Percentiles rank a stretch among this genome's conserved stretches.
Evolutionary conservation across 257 asterid species (phyloP).

Genomic region (Galeopsis tetrahit): DNA sequence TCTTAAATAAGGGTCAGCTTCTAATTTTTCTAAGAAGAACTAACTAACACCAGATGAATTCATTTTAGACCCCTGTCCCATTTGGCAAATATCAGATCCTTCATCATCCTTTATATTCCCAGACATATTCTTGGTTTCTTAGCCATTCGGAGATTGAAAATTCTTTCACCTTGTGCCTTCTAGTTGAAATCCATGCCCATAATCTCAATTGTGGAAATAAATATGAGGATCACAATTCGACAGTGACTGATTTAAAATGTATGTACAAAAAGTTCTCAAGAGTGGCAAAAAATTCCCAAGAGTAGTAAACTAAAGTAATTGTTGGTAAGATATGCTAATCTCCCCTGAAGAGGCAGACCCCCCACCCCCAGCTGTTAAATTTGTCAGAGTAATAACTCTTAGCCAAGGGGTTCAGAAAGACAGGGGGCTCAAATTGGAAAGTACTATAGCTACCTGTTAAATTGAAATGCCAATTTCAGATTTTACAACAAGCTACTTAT

Average conservation of each 20-base stretch:
- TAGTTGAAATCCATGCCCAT: too few relatives aligned
- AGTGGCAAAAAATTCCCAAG: not conserved
- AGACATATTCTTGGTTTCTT: too few relatives aligned
- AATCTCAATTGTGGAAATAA: not conserved
- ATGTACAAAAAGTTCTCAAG: not conserved
- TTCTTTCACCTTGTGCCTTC: too few relatives aligned
- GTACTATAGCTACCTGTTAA: not conserved
- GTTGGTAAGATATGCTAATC: conserved; percentile 2
- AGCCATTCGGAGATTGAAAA: too few relatives aligned
- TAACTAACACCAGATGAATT: too few relatives aligned
- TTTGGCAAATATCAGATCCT: too few relatives aligned
- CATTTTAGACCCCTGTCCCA: too few relatives aligned
- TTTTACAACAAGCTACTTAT: not conserved
- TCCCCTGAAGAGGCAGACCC: not conserved
- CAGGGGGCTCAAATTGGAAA: not conserved
- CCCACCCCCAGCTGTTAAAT: not conserved
- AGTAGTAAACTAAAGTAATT: conserved; percentile 9
- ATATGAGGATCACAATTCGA: conserved; percentile 14
- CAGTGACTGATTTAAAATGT: conserved; percentile 4
- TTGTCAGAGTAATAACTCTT: not conserved
- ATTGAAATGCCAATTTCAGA: not conserved
- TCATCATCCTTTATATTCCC: too few relatives aligned
- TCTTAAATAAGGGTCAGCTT: too few relatives aligned
- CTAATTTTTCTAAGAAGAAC: too few relatives aligned
- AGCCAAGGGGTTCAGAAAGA: not conserved